Percentiles rank a stretch among this genome's conserved stretches.
Evolutionary conservation across 2,329 filamentous ascomycete species (phyloP).

Genomic region (Orbilia blumenaviensis): DNA sequence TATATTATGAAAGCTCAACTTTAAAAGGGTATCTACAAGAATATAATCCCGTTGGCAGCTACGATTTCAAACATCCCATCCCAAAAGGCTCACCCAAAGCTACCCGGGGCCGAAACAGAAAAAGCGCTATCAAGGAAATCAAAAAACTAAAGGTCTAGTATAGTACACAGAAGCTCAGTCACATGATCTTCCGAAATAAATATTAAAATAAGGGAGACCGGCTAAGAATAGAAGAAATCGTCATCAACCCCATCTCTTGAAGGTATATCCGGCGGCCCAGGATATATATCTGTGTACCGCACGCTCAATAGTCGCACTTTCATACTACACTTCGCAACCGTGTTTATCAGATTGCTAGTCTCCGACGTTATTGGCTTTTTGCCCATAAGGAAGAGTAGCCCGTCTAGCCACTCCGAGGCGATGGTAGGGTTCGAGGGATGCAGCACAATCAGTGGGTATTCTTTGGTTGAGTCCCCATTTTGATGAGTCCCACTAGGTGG

Average conservation of each 20-base stretch:
- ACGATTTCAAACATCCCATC: background rate
- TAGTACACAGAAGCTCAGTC: constrained; percentile 34
- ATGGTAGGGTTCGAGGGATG: constrained; percentile 81
- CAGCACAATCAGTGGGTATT: constrained; percentile 81
- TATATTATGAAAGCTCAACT: background rate
- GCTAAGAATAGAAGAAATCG: constrained; percentile 67
- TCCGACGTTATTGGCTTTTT: constrained; percentile 97
- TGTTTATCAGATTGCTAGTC: constrained; percentile 84
- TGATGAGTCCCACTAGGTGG: constrained; percentile 59
- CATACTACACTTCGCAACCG: constrained; percentile 88
- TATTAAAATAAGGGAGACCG: background rate
- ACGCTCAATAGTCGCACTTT: constrained; percentile 94
- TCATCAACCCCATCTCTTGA: constrained; percentile 86
- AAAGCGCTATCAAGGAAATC: constrained; percentile 23
- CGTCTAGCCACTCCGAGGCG: constrained; percentile 96
- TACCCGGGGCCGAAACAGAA: background rate
- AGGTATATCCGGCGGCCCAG: constrained; percentile 79
- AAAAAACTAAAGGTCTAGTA: constrained; percentile 38
- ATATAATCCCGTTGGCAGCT: constrained; percentile 9
- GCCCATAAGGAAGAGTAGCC: constrained; percentile 90
- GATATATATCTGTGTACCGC: constrained; percentile 74
- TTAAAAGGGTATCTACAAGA: constrained; percentile 46
- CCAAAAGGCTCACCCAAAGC: constrained; percentile 9
- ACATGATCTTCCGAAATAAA: background rate
- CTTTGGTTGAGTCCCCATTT: constrained; percentile 63